phyloP scores from a whole-genome alignment of 495 filamentous ascomycete genomes.

The Podospora pseudoanserina region DNA sequence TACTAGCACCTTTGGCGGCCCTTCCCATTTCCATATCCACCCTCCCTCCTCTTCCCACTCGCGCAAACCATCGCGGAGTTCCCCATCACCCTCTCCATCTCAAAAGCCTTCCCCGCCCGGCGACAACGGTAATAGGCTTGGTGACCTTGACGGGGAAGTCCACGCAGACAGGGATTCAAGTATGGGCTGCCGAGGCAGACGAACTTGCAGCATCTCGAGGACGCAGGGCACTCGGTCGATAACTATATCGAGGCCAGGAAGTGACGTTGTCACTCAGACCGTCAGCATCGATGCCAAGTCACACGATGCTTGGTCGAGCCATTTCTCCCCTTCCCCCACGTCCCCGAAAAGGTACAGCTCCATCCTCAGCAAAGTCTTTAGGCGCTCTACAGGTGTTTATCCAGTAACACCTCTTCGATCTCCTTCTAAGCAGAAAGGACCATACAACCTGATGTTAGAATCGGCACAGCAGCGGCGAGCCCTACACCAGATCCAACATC shows the following conservation, averaged over 20 bases:
- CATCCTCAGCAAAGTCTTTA: slow-evolving; percentile 19
- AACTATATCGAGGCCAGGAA: not conserved
- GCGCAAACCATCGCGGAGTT: not conserved
- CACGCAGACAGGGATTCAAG: not conserved
- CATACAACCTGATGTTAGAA: not conserved
- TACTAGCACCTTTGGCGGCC: not conserved
- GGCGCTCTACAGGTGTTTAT: not conserved
- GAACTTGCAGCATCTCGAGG: not conserved
- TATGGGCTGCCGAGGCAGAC: not conserved
- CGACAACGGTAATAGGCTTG: not conserved
- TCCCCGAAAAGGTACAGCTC: slow-evolving; percentile 10
- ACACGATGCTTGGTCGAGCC: not conserved
- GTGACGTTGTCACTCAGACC: not conserved
- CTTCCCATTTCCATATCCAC: not conserved
- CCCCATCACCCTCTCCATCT: not conserved
- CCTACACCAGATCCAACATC: not conserved
- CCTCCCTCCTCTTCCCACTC: not conserved
- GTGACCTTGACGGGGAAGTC: not conserved
- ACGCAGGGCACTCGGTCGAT: not conserved
- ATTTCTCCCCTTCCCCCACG: not conserved
- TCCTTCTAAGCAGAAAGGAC: slow-evolving; percentile 1
- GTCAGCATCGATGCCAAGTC: not conserved
- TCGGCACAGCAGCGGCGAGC: not conserved
- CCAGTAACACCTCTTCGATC: not conserved
- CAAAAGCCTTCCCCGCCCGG: not conserved